Evolutionary conservation across 2,329 filamentous ascomycete genomes (phyloP), one percentile per base, ranked within the genome.

Genomic region (Didymella keratinophila): DNA sequence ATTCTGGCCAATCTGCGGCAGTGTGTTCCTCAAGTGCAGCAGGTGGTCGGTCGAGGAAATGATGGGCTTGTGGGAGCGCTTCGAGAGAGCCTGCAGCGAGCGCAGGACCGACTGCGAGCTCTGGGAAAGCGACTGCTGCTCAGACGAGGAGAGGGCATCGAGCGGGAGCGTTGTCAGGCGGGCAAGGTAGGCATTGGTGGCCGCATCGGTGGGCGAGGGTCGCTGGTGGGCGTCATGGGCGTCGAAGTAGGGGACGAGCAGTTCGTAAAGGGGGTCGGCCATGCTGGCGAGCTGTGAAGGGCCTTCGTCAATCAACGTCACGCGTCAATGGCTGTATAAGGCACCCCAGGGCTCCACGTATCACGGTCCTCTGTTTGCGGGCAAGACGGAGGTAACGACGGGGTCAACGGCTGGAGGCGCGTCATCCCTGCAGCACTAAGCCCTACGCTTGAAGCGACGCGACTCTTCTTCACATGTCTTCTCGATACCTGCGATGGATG

Each of bases 61-160:
- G 64, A 98, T 88, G 18, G 89, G 84, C 72, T 89, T 91, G 77
- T 97, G 89, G 0, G 93, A 97, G 66, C 91, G 90, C 69, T 96
- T 96, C 8, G 93, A 94, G 48, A 98, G 86, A 0, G 87, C 86
- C 75, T 99, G 95, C 1, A 98, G 84, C 0, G 92, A 91, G 39
- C 96, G 86, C 14, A 94, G 84, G 39, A 91, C 85, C 0, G 91
- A 90, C 62, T 97, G 92, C 3, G 90, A 89, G 54, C 88, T 84
- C 70, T 97, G 92, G 0, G 89, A 82, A n/a, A 98, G 85, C 0
- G 87, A 87, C 61, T 92, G 88, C 0, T 90, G 89, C 76, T 99
- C 95, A 7, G 85, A 88, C 23, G 86, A 86, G 49, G 86, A 86
- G 52, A 98, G 84, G 34, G 89, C 86, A 23, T 87, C 83, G 49